phyloP scores from a whole-genome alignment of 768 basidiomycete species.

The Pleurotus pulmonarius region DNA sequence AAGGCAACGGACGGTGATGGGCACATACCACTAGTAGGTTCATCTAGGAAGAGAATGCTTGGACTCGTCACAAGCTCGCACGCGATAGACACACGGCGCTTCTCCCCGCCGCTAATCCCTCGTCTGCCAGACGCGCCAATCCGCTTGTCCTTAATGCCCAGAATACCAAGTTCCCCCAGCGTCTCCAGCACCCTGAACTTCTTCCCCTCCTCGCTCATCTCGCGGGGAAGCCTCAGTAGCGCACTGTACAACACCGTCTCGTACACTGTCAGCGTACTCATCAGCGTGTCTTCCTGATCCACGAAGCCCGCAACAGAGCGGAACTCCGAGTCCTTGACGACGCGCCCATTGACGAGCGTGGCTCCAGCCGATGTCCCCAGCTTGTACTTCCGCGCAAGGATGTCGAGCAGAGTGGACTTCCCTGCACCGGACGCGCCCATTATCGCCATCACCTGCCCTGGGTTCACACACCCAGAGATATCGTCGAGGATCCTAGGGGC shows the following conservation, averaged over 20 bases:
- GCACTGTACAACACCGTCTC: slow-evolving; percentile 97
- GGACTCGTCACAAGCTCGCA: slow-evolving; percentile 98
- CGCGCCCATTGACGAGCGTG: slow-evolving; percentile 83
- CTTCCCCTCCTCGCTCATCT: slow-evolving; percentile 97
- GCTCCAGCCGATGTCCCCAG: slow-evolving; percentile 71
- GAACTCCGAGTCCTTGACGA: slow-evolving; percentile 71
- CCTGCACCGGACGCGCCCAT: slow-evolving; percentile 98
- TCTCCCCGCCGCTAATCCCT: slow-evolving; percentile 96
- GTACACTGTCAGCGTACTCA: slow-evolving; percentile 96
- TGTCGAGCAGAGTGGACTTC: slow-evolving; percentile 95
- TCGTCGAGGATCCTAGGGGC: slow-evolving; percentile 56
- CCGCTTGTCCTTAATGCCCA: slow-evolving; percentile 83
- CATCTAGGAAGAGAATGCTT: slow-evolving; percentile 93
- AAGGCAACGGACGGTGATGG: background rate
- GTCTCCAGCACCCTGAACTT: slow-evolving; percentile 92
- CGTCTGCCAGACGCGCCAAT: slow-evolving; percentile 88
- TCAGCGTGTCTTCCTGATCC: slow-evolving; percentile 97
- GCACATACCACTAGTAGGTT: slow-evolving; percentile 85
- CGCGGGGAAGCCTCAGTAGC: slow-evolving; percentile 81
- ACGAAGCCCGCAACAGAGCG: slow-evolving; percentile 90
- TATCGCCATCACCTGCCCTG: slow-evolving; percentile 91
- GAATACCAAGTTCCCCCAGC: slow-evolving; percentile 91
- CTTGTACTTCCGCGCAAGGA: slow-evolving; percentile 89
- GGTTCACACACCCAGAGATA: slow-evolving; percentile 80
- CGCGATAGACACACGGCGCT: slow-evolving; percentile 93